Base-by-base conservation (phyloP, 345 rosid species). In the Tarenaya hassleriana region DNA sequence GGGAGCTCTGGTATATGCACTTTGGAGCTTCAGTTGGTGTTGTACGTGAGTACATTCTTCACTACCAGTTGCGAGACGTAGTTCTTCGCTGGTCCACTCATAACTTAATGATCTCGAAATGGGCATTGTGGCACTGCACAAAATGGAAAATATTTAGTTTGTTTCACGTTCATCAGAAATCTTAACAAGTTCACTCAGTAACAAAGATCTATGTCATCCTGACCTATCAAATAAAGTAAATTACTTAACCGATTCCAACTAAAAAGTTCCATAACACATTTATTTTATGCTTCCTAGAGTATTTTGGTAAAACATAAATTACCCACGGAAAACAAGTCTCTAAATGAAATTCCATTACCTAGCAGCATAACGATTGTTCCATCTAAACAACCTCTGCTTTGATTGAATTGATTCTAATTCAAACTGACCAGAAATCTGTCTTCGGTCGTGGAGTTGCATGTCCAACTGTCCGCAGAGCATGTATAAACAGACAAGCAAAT, bases 1-100 rank as follows among this genome's bases (percentile, higher is more conserved):
- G 21, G 84, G 80, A 69, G 84, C 61, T 41, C 88, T 85, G 62
- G 46, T 34, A 70, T 91, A 87, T 46, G 94, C 96, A 76, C 96
- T 87, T 45, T 12, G 35, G 49, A 91, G 91, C 45, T 76, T 79
- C 47, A 87, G 75, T 47, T 62, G 64, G 62, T 87, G 96, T 44
- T 46, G 69, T 39, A 87, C 77, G 62, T 52, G 73, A 35, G 82
- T 70, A 45, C 64, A 63, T 53, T 32, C 54, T 69, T 72, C 63
- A 34, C 63, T 68, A 41, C 96, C 96, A 37, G 92, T 75, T 56
- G 96, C 96, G 60, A 84, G 71, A 58, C 40, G 70, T 56, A 84
- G 49, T 65, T 91, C 92, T 60, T 82, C 90, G 37, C 72, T 70
- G 41, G 70, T 84, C 98, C 98, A 87, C 41, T 55, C 58, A 65